Evolutionary conservation across 1,139 yeast species (phyloP).

Genomic region (Scheffersomyces illinoinensis): DNA sequence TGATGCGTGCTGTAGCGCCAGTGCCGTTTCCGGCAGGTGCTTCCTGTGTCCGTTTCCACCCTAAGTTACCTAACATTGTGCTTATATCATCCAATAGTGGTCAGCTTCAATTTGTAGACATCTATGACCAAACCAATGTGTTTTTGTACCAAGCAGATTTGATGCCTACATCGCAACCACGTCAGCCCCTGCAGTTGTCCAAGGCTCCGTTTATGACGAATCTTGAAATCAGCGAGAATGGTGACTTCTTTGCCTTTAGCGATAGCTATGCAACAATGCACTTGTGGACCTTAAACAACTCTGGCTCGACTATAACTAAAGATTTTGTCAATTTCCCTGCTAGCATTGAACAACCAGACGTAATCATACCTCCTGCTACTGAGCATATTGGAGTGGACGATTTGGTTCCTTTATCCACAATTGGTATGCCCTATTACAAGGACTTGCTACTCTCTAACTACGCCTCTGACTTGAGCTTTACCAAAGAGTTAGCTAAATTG

Average conservation of each 20-base stretch:
- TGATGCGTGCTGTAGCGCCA: constrained; percentile 74
- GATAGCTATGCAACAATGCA: constrained; percentile 69
- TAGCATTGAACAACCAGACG: constrained; percentile 53
- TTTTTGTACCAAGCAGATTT: constrained; percentile 64
- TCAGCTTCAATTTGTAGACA: constrained; percentile 81
- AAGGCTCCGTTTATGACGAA: constrained; percentile 41
- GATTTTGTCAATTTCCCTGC: constrained; percentile 50
- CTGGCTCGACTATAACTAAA: constrained; percentile 19
- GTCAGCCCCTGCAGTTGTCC: constrained; percentile 2
- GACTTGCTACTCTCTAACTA: constrained; percentile 79
- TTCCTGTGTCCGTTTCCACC: constrained; percentile 79
- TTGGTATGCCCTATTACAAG: constrained; percentile 88
- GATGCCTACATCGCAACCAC: constrained; percentile 24
- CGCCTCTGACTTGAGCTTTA: constrained; percentile 62
- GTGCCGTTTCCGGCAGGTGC: constrained; percentile 92
- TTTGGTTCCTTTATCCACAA: constrained; percentile 57
- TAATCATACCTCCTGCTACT: constrained; percentile 21
- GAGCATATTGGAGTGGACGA: constrained; percentile 37
- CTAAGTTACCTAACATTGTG: constrained; percentile 78
- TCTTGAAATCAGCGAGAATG: constrained; percentile 73
- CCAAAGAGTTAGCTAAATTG: constrained; percentile 51
- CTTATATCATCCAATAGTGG: constrained; percentile 76
- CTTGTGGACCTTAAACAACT: constrained; percentile 65
- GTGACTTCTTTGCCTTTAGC: constrained; percentile 71
- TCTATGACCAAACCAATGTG: constrained; percentile 71